Conservation (phyloP, 1,284 basidiomycete species). For the Lignosus rhinocerotis region DNA sequence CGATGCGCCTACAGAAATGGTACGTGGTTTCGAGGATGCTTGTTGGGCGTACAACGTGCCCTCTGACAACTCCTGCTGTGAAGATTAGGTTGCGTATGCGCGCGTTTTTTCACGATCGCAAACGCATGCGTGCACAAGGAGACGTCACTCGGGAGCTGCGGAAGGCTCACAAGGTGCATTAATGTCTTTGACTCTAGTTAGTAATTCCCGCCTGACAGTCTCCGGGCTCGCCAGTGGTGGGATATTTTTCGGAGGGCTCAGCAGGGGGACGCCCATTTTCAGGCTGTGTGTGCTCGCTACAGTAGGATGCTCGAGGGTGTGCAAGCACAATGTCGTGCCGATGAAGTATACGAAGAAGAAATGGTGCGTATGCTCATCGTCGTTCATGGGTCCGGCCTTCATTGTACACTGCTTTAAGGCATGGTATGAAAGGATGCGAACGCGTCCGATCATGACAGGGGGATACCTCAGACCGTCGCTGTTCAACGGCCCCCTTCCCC, state of each 20-base stretch:
- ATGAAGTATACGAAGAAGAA: conserved; percentile 47
- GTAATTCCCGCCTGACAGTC: background rate
- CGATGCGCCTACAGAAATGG: conserved; percentile 54
- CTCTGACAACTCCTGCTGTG: background rate
- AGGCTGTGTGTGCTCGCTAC: conserved; percentile 53
- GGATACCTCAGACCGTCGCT: conserved; percentile 60
- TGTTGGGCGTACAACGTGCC: background rate
- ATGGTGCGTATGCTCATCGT: conserved; percentile 41
- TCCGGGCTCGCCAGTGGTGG: conserved; percentile 49
- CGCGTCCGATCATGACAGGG: conserved; percentile 69
- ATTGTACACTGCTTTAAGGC: conserved; percentile 34
- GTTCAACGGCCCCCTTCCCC: conserved; percentile 69
- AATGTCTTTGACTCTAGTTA: conserved; percentile 49
- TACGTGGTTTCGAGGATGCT: conserved; percentile 34
- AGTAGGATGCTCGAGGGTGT: conserved; percentile 53
- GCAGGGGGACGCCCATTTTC: conserved; percentile 49
- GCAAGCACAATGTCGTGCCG: conserved; percentile 49
- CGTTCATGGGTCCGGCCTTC: background rate
- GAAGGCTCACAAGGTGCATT: conserved; percentile 35
- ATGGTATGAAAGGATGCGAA: conserved; percentile 51
- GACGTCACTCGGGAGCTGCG: conserved; percentile 33
- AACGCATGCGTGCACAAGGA: conserved; percentile 35
- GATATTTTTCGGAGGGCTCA: conserved; percentile 56
- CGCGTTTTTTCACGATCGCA: conserved; percentile 54
- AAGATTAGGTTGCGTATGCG: conserved; percentile 62